Evolutionary conservation across 1,284 basidiomycete genomes (phyloP).

Genomic region (Cryptococcus hybrid): DNA sequence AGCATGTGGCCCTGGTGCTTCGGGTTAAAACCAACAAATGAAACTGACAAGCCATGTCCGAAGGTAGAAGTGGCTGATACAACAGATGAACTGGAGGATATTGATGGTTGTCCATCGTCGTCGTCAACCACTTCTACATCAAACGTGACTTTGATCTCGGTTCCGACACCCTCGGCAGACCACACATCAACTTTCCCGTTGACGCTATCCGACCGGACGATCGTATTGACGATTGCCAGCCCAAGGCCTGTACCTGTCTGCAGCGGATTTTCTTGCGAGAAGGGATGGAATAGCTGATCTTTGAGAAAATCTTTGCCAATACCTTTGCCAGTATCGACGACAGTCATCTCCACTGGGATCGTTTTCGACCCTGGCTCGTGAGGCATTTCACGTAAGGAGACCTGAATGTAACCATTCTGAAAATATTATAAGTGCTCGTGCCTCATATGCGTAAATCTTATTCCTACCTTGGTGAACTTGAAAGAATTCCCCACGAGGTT

Average conservation of each 20-base stretch:
- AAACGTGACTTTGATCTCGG: slow-evolving; percentile 87
- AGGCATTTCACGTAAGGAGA: slow-evolving; percentile 73
- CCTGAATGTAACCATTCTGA: slow-evolving; percentile 82
- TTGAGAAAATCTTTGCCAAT: slow-evolving; percentile 85
- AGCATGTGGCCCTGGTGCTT: slow-evolving; percentile 68
- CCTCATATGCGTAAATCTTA: neutral
- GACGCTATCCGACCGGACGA: slow-evolving; percentile 76
- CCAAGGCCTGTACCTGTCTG: slow-evolving; percentile 94
- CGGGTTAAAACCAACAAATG: slow-evolving; percentile 70
- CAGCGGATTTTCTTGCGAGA: slow-evolving; percentile 67
- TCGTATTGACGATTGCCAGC: slow-evolving; percentile 92
- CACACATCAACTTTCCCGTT: slow-evolving; percentile 66
- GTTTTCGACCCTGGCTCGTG: slow-evolving; percentile 57
- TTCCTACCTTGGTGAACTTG: slow-evolving; percentile 77
- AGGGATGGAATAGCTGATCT: slow-evolving; percentile 96
- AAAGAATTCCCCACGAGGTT: slow-evolving; percentile 93
- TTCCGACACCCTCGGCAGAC: slow-evolving; percentile 76
- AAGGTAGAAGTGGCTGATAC: slow-evolving; percentile 9
- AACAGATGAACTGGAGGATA: slow-evolving; percentile 9
- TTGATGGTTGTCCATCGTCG: slow-evolving; percentile 27
- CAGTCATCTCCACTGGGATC: slow-evolving; percentile 77
- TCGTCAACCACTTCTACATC: slow-evolving; percentile 62
- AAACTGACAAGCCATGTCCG: slow-evolving; percentile 59
- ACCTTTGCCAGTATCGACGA: slow-evolving; percentile 89
- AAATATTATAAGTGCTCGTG: neutral